Evolutionary conservation across 768 basidiomycete species (phyloP), one percentile per base, ranked within the genome.

Genomic region (Cystofilobasidium ferigula): DNA sequence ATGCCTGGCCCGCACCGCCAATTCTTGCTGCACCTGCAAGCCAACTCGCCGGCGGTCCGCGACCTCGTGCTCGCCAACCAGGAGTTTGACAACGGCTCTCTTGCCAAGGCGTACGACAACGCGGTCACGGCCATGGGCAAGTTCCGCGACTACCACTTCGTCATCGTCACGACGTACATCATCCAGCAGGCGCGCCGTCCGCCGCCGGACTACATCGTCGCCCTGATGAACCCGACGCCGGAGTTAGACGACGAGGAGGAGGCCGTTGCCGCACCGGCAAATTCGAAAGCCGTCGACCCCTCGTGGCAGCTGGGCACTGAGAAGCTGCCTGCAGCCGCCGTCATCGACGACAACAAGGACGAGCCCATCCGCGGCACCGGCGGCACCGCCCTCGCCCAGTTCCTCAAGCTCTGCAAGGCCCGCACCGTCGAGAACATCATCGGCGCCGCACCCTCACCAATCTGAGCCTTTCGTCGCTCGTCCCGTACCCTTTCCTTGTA

Each of bases 1-100:
- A 98, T 98, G 94, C 93, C 94, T 0, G 86, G 87, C 18, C 83
- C 82, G 62, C 94, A 97, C 80, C 83, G 74, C 80, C 85, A 72
- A 78, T 83, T 76, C 87, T 86, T 69, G 77, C 82, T 28, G 81
- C 90, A 61, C 84, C 88, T 61, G 76, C 80, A 56, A 76, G 79
- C 64, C 84, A 88, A 84, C 82, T 77, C 82, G 75, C 71, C 86
- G 81, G 45, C 88, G 83, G 75, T 89, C 16, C 82, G 87, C 36
- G 73, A 75, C 22, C 76, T 88, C 38, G 84, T 87, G 14, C 67
- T 73, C 24, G 62, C 66, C 32, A 65, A 73, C 59, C 69, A 67
- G 22, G 53, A 53, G 6, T 68, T 68, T 30, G 67, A 53, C 1
- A 35, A 45, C 34, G 69, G 57, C 8, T 70, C 67, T 13, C 69